These are phyloP conservation scores for Penicillium occitanis DNA, from an alignment of 2,329 filamentous ascomycete species.

Conservation along the genomic window DNA sequence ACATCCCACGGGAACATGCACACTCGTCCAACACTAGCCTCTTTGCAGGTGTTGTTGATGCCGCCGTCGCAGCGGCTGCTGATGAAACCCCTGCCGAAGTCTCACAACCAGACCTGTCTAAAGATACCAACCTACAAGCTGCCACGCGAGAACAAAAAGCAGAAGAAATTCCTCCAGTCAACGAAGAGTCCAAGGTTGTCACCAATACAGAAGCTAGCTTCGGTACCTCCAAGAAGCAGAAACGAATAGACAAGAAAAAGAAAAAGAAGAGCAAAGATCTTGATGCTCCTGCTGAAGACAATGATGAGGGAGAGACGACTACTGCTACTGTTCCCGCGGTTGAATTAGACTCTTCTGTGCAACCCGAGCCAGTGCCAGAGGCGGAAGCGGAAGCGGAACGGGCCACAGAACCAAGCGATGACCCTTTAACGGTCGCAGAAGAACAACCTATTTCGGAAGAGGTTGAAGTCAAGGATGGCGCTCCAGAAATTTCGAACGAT, in stretches of 20 bases:
- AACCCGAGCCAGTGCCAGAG: background rate
- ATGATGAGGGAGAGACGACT: background rate
- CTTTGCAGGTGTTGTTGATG: constrained; percentile 20
- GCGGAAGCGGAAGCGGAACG: constrained; percentile 13
- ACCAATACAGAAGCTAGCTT: constrained; percentile 7
- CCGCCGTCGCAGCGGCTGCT: constrained; percentile 17
- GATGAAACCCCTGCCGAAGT: background rate
- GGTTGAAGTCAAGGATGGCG: background rate
- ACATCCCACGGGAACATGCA: background rate
- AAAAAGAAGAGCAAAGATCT: constrained; percentile 22
- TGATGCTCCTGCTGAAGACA: constrained; percentile 5
- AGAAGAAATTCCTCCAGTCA: background rate
- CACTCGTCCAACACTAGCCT: background rate
- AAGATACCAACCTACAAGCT: background rate
- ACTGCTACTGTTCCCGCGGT: background rate
- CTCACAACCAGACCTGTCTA: background rate
- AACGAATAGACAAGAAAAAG: constrained; percentile 25
- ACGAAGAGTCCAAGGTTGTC: constrained; percentile 23
- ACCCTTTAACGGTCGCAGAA: background rate
- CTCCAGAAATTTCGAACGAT: background rate
- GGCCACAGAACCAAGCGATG: constrained; percentile 12
- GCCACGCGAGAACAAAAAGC: background rate
- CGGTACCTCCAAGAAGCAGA: constrained; percentile 25
- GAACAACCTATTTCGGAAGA: background rate
- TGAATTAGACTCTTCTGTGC: constrained; percentile 12